Conservation (phyloP, 2,329 filamentous ascomycete species). For the Monosporascus sp. region DNA sequence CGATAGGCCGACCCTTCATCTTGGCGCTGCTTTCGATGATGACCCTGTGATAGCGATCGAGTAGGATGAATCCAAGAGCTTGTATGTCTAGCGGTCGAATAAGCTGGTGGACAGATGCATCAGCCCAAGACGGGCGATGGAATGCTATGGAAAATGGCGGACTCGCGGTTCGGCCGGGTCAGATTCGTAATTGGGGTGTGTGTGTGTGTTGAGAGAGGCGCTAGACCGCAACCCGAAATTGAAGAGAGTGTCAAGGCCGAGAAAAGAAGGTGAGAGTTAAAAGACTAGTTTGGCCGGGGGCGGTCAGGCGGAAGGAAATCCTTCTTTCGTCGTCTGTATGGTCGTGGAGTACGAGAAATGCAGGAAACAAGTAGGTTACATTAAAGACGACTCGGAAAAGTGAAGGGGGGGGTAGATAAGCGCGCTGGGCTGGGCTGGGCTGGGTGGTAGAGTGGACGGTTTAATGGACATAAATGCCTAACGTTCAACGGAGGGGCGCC, state of each 20-base stretch:
- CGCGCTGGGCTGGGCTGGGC: no score
- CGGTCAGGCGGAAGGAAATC: background rate
- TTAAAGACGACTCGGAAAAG: no score
- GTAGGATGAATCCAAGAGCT: constrained; percentile 1
- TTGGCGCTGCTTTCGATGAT: constrained; percentile 16
- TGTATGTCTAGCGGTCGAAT: background rate
- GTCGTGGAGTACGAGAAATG: no score
- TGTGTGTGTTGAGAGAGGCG: background rate
- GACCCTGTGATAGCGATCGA: constrained; percentile 1
- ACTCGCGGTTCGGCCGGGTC: background rate
- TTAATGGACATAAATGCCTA: background rate
- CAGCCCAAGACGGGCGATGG: background rate
- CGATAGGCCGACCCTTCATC: constrained; percentile 69
- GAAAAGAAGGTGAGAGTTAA: background rate
- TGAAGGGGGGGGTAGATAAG: no score
- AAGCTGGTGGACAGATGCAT: background rate
- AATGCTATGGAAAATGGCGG: background rate
- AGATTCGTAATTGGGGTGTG: background rate
- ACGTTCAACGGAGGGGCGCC: background rate
- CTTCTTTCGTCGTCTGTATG: background rate
- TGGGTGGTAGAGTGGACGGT: no score
- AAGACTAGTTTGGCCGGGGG: background rate
- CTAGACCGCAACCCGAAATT: background rate
- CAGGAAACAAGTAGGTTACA: no score
- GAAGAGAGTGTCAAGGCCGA: background rate